These are phyloP conservation scores for Helenozyma baotianmanensis DNA, from an alignment of 805 yeast species.

Conservation along the genomic window DNA sequence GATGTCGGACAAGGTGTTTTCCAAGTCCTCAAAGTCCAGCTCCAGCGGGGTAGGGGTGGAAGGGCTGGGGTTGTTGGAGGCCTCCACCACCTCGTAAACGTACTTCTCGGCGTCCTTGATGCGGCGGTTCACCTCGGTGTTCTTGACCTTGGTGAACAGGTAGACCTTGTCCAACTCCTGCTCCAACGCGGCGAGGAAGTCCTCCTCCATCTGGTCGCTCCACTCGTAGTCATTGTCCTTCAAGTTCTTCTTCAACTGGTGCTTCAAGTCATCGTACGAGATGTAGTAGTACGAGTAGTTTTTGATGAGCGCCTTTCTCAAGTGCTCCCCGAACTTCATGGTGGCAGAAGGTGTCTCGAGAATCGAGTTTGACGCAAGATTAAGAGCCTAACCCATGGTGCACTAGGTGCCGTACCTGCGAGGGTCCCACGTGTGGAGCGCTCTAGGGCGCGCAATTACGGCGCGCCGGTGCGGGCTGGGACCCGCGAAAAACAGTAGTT, in stretches of 20 bases:
- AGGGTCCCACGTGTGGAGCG: too few relatives aligned
- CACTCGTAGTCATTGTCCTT: conserved; percentile 55
- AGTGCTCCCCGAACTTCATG: conserved; percentile 96
- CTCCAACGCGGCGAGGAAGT: conserved; percentile 71
- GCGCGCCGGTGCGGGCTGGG: too few relatives aligned
- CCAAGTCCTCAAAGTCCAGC: conserved; percentile 41
- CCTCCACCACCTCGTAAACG: conserved; percentile 62
- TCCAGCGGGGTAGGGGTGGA: conserved; percentile 40
- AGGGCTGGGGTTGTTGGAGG: conserved; percentile 36
- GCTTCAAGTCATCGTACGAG: conserved; percentile 85
- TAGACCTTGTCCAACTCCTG: conserved; percentile 88
- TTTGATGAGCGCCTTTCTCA: conserved; percentile 82
- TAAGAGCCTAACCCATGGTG: too few relatives aligned
- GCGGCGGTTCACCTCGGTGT: conserved; percentile 78
- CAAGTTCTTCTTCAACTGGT: conserved; percentile 67
- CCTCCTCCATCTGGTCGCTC: conserved; percentile 77
- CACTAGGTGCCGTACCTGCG: too few relatives aligned
- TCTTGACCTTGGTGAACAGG: conserved; percentile 84
- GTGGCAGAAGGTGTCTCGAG: neutral
- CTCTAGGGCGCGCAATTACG: too few relatives aligned
- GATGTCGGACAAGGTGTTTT: conserved; percentile 54
- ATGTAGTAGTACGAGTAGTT: conserved; percentile 90
- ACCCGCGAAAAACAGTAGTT: too few relatives aligned
- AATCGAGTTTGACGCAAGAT: too few relatives aligned
- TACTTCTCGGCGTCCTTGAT: conserved; percentile 75